A percentile compares a stretch with the other conserved stretches of the same genome.
phyloP scores from a whole-genome alignment of 1,284 basidiomycete genomes.

The Fomitopsis schrenkii region DNA sequence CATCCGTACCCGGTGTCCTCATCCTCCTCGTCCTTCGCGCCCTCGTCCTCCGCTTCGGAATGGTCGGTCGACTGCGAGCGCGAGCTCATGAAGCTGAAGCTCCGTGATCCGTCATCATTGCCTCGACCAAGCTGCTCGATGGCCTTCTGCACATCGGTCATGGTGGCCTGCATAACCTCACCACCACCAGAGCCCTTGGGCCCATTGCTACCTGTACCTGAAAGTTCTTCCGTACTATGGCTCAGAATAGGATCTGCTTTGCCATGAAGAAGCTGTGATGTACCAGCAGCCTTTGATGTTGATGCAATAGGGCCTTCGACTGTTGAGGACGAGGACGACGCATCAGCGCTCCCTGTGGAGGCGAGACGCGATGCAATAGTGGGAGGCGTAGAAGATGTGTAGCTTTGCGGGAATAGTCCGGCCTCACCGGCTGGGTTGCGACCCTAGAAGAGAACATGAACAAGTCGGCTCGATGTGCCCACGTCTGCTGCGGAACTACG shows the following conservation, averaged over 20 bases:
- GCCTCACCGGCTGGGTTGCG: conserved; percentile 78
- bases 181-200: conserved; percentile 23
- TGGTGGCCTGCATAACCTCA: conserved; percentile 70
- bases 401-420: conserved; percentile 91
- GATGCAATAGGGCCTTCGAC: conserved; percentile 7
- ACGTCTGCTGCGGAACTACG: conserved; percentile 1
- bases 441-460: conserved; percentile 52
- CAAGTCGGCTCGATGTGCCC: conserved; percentile 14
- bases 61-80: conserved; percentile 47
- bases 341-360: conserved; percentile 11
- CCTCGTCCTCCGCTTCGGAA: conserved; percentile 53
- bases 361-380: conserved; percentile 20
- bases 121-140: conserved; percentile 70
- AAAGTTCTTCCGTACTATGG: background rate
- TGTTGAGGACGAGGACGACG: conserved; percentile 14
- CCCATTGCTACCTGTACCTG: background rate
- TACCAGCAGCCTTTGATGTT: background rate
- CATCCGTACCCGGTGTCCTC: conserved; percentile 48
- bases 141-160: conserved; percentile 85
- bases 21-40: conserved; percentile 36
- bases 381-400: conserved; percentile 69
- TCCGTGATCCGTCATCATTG: conserved; percentile 54
- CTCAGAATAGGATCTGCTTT: conserved; percentile 3
- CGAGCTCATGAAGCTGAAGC: conserved; percentile 72
- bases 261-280: background rate